These are phyloP conservation scores for Schwanniomyces vanrijiae DNA, from an alignment of 805 yeast genomes.

Conservation along the genomic window DNA sequence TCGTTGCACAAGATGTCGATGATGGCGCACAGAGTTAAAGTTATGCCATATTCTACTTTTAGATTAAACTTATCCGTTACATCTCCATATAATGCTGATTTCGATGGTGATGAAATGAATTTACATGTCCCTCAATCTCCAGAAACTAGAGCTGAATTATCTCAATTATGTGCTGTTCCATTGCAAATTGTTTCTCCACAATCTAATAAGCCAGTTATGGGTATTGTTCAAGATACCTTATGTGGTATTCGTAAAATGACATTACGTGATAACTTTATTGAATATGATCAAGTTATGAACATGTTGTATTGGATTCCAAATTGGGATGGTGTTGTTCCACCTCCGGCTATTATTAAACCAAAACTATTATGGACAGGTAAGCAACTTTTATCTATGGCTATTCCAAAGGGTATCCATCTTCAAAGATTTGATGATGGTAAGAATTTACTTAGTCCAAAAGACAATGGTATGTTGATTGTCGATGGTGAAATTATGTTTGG, in stretches of 20 bases:
- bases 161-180: conserved; percentile 95
- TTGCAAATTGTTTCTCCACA: conserved; percentile 97
- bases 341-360: conserved; percentile 91
- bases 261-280: conserved; percentile 82
- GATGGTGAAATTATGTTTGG: conserved; percentile 98
- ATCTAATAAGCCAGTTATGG: conserved; percentile 99
- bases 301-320: conserved; percentile 96
- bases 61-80: conserved; percentile 95
- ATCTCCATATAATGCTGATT: conserved; percentile 99
- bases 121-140: conserved; percentile 98
- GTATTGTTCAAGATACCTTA: conserved; percentile 97
- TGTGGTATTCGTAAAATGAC: conserved; percentile 98
- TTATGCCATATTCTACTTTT: conserved; percentile 98
- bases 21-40: conserved; percentile 99
- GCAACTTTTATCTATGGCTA: conserved; percentile 86
- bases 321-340: conserved; percentile 98
- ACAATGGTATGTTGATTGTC: conserved; percentile 91
- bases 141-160: conserved; percentile 94
- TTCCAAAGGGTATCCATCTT: conserved; percentile 93
- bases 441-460: conserved; percentile 81
- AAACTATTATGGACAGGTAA: conserved; percentile 98
- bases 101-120: conserved; percentile 99
- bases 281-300: conserved; percentile 93
- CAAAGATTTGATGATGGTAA: conserved; percentile 92
- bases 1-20: conserved; percentile 98